Evolutionary conservation across 1,139 yeast species (phyloP).

Genomic region (Hansenula lynferdii): DNA sequence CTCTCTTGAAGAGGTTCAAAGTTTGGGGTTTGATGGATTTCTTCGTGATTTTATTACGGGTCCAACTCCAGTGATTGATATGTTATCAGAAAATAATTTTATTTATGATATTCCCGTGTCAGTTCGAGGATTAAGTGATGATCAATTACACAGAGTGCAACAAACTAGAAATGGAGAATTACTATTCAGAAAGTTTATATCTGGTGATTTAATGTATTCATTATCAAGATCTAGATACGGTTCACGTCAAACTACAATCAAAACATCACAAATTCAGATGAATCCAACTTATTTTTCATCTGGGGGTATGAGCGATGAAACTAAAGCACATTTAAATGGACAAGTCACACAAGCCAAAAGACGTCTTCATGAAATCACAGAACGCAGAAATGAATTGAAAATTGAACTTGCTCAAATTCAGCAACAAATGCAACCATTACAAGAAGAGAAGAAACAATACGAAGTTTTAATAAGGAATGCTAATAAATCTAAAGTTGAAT

Average conservation of each 20-base stretch:
- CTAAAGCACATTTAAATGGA: slow-evolving; percentile 16
- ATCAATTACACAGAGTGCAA: slow-evolving; percentile 36
- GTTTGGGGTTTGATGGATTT: slow-evolving; percentile 75
- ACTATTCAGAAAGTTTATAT: slow-evolving; percentile 51
- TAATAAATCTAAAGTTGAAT: slow-evolving; percentile 14
- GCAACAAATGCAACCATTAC: slow-evolving; percentile 13
- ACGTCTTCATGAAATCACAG: slow-evolving; percentile 16
- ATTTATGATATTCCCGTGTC: slow-evolving; percentile 66
- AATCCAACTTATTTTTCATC: slow-evolving; percentile 32
- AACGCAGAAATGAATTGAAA: slow-evolving; percentile 21
- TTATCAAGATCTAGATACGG: slow-evolving; percentile 58
- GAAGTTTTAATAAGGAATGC: slow-evolving; percentile 15
- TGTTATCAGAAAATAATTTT: slow-evolving; percentile 59
- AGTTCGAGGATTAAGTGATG: slow-evolving; percentile 33
- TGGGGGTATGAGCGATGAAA: slow-evolving; percentile 40
- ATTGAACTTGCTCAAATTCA: slow-evolving; percentile 17
- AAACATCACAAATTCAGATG: slow-evolving; percentile 9
- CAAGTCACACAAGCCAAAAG: slow-evolving; percentile 17
- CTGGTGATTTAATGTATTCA: slow-evolving; percentile 50
- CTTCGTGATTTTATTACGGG: slow-evolving; percentile 69
- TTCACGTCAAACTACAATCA: slow-evolving; percentile 39
- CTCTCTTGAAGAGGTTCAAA: slow-evolving; percentile 31
- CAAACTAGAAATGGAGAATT: slow-evolving; percentile 34
- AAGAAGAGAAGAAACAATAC: slow-evolving; percentile 13
- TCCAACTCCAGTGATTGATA: slow-evolving; percentile 66